A percentile compares a stretch with the other conserved stretches of the same genome.
These are phyloP conservation scores for Leishmania tropica DNA, from an alignment of 208 protist species.

Conservation along the genomic window DNA sequence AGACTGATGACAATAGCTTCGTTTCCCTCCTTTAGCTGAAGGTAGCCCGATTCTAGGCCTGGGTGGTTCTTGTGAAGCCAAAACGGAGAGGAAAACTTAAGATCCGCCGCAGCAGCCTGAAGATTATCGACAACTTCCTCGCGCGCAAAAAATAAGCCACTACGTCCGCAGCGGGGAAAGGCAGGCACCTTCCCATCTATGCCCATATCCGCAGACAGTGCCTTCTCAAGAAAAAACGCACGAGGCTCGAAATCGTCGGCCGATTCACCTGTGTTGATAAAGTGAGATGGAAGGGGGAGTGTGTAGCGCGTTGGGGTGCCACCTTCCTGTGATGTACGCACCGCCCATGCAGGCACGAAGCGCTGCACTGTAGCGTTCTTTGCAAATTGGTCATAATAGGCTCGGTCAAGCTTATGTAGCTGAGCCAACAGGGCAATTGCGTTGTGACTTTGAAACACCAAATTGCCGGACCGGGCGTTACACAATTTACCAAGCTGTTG, in stretches of 20 bases:
- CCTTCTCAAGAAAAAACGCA: slow-evolving; percentile 66
- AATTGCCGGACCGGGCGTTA: slow-evolving; percentile 44
- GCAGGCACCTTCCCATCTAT: neutral
- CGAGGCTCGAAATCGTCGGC: slow-evolving; percentile 55
- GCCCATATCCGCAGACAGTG: neutral
- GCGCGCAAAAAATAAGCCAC: slow-evolving; percentile 80
- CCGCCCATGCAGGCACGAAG: slow-evolving; percentile 56
- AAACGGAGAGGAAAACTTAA: slow-evolving; percentile 84
- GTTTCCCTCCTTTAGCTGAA: slow-evolving; percentile 70
- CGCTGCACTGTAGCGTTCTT: slow-evolving; percentile 58
- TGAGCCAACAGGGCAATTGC: slow-evolving; percentile 64
- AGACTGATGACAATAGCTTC: slow-evolving; percentile 86
- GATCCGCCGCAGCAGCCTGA: slow-evolving; percentile 68
- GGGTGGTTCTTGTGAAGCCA: slow-evolving; percentile 78
- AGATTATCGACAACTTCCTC: slow-evolving; percentile 92
- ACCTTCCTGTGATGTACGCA: slow-evolving; percentile 26
- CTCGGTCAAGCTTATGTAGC: slow-evolving; percentile 48
- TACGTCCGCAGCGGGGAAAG: slow-evolving; percentile 71
- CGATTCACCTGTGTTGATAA: slow-evolving; percentile 60
- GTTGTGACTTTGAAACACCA: slow-evolving; percentile 89
- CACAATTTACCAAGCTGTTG: slow-evolving; percentile 70
- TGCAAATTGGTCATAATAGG: slow-evolving; percentile 57
- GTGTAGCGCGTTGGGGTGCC: slow-evolving; percentile 36
- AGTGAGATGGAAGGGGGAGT: slow-evolving; percentile 74
- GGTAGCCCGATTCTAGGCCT: slow-evolving; percentile 62